Evolutionary conservation across 148 eudicot genomes (phyloP), one percentile per base, ranked within the genome.

Genomic region (Chenopodium quinoa): DNA sequence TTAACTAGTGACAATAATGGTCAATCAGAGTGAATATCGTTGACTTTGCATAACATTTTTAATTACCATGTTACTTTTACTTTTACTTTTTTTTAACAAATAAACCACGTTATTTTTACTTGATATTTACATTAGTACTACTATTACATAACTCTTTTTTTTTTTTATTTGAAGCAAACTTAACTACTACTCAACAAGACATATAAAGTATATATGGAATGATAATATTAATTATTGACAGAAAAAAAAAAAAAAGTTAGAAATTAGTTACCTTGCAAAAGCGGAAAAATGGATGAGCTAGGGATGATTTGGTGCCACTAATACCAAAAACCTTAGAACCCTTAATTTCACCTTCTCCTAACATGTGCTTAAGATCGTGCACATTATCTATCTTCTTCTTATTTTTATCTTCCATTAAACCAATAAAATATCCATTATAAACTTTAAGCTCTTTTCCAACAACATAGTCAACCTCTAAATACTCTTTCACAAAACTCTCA

Each of bases 401-500:
- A 6, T 40, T 80, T 7, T 63, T 80, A 13, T 89, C 87, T 75
- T 90, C 89, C 91, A 91, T 89, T 11, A 90, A 20, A 62, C 98
- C 98, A 81, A 83, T 75, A 87, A 83, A 92, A 70, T 85, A 88
- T 0, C 96, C 94, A 83, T 82, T 17, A 79, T 79, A 84, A 34
- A 82, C 97, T 77, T 85, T 90, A 12, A 94, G 69, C 2, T 92
- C 87, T 27, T 91, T 91, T 29, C 93, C 98, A 86, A 90, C 75
- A 40, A 91, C 94, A 78, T 56, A 54, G 48, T 92, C 92, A 86
- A 91, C 80, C 70, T 89, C 89, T 84, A 92, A 80, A 83, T 92
- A 91, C 71, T 94, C 97, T 81, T 31, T 92, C 82, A 92, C 84
- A 65, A 94, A 92, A 73, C 90, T 81, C 68, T 94, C 94, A 72